phyloP scores from a whole-genome alignment of 805 yeast species.

The Saccharomycopsis fibuligera region DNA sequence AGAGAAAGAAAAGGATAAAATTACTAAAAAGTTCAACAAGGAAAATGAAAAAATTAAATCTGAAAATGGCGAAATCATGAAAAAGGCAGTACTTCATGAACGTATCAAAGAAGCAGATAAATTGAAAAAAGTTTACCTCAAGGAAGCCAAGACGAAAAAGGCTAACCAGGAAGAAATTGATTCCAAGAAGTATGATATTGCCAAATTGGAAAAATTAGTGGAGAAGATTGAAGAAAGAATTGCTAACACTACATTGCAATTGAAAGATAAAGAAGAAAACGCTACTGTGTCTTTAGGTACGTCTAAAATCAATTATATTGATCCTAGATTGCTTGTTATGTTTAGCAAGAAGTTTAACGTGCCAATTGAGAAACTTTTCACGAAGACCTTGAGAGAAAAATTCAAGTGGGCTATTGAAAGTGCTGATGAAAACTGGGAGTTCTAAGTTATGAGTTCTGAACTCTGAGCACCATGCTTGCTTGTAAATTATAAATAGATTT shows the following conservation, averaged over 20 bases:
- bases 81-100: slow-evolving; percentile 51
- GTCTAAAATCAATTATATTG: slow-evolving; percentile 90
- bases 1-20: slow-evolving; percentile 60
- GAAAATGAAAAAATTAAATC: slow-evolving; percentile 69
- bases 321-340: slow-evolving; percentile 85
- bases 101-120: slow-evolving; percentile 52
- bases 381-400: slow-evolving; percentile 87
- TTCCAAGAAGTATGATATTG: slow-evolving; percentile 45
- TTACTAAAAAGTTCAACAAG: slow-evolving; percentile 56
- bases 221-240: slow-evolving; percentile 70
- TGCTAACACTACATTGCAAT: slow-evolving; percentile 58
- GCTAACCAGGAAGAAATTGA: slow-evolving; percentile 39
- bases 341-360: slow-evolving; percentile 81
- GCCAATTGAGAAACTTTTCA: slow-evolving; percentile 87
- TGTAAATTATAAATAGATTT: no score
- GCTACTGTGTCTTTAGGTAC: slow-evolving; percentile 91
- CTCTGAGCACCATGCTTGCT: no score
- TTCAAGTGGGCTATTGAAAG: slow-evolving; percentile 95
- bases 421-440: slow-evolving; percentile 82
- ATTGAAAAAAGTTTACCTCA: slow-evolving; percentile 40
- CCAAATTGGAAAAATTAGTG: slow-evolving; percentile 65
- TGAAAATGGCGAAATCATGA: slow-evolving; percentile 48
- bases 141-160: slow-evolving; percentile 54
- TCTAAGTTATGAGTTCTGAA: slow-evolving; percentile 43
- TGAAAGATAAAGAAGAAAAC: slow-evolving; percentile 90